Conservation (phyloP, 1,284 basidiomycete species). For the Exobasidium cylindrosporum region DNA sequence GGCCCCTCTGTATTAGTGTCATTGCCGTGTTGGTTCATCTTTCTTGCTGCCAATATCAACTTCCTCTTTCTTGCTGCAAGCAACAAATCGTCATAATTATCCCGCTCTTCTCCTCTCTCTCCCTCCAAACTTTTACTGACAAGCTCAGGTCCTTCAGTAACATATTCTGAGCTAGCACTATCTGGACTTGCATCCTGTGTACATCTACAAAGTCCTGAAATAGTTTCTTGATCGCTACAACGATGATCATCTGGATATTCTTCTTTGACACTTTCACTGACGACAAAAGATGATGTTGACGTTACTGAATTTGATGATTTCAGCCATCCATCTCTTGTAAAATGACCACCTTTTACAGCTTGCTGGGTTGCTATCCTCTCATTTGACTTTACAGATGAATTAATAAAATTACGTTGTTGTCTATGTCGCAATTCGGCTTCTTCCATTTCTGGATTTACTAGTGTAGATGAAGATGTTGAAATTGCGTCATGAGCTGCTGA, state of each 20-base stretch:
- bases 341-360: neutral
- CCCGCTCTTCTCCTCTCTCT: neutral
- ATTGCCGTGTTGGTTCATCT: no score
- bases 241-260: constrained; percentile 7
- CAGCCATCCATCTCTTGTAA: neutral
- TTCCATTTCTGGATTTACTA: neutral
- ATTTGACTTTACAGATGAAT: neutral
- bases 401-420: neutral
- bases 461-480: neutral
- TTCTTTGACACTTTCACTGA: neutral
- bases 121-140: no score
- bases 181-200: neutral
- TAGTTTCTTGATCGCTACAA: constrained; percentile 8
- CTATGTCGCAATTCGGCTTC: neutral
- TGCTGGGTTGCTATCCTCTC: neutral
- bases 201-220: neutral
- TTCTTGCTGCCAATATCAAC: neutral
- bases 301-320: neutral
- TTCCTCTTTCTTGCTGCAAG: neutral
- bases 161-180: neutral
- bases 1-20: no score
- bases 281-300: neutral
- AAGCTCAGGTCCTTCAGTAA: no score
- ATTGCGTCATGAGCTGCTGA: neutral
- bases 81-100: neutral